Conservation (phyloP, 176 grass and related monocot species). For the Eleusine coracana region DNA sequence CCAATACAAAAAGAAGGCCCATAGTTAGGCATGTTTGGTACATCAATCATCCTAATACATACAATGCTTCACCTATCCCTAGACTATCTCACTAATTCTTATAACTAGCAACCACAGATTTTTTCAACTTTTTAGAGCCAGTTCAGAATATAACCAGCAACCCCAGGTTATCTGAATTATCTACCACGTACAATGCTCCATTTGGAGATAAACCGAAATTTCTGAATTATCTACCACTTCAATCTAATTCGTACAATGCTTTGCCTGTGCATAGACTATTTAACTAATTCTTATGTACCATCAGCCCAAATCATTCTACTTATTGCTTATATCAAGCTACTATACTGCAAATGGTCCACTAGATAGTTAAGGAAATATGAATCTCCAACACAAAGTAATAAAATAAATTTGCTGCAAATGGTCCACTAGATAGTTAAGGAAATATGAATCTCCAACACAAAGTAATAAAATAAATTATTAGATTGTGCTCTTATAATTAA, state of each 20-base stretch:
- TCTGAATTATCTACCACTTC: background rate
- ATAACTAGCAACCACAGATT: too few species aligned
- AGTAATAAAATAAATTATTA: background rate
- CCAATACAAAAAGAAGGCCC: background rate
- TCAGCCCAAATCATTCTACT: background rate
- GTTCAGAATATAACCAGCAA: conserved; percentile 26
- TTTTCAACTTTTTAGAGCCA: background rate
- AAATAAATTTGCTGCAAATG: background rate
- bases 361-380: background rate
- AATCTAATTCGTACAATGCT: background rate
- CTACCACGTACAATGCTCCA: too few species aligned
- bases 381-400: background rate
- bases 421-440: background rate
- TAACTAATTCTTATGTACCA: background rate
- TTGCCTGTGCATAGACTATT: background rate
- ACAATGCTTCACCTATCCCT: too few species aligned
- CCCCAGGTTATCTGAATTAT: background rate
- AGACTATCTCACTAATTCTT: too few species aligned
- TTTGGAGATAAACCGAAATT: background rate
- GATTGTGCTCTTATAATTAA: background rate
- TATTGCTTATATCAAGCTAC: background rate
- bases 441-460: background rate
- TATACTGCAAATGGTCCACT: background rate
- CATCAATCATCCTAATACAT: conserved; percentile 21
- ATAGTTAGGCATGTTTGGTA: background rate